phyloP scores from a whole-genome alignment of 148 eudicot species.

The Selenicereus undatus region DNA sequence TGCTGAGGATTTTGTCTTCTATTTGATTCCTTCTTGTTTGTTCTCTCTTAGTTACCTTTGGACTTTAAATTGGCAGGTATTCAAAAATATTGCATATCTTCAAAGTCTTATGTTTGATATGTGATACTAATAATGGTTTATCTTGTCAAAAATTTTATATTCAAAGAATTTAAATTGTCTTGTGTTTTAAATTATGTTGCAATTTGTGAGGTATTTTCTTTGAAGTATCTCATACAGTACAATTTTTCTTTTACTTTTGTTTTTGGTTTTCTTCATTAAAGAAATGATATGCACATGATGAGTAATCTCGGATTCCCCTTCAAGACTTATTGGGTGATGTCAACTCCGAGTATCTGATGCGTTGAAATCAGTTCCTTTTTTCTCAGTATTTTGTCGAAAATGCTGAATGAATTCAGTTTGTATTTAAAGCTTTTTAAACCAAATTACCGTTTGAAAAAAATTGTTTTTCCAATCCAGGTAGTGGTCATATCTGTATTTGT shows the following conservation, averaged over 20 bases:
- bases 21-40: too few relatives aligned
- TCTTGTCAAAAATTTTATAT: too few relatives aligned
- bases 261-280: background rate
- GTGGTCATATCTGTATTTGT: background rate
- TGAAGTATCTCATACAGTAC: too few relatives aligned
- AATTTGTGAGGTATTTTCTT: background rate
- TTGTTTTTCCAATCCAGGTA: too few relatives aligned
- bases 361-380: background rate
- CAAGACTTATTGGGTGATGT: constrained; percentile 72
- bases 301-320: constrained; percentile 86
- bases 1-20: too few relatives aligned
- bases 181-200: background rate
- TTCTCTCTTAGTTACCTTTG: too few relatives aligned
- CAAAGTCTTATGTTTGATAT: too few relatives aligned
- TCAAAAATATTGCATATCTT: too few relatives aligned
- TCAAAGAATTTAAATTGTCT: background rate
- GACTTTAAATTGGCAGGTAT: too few relatives aligned
- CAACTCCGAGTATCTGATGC: constrained; percentile 77
- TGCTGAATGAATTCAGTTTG: too few relatives aligned
- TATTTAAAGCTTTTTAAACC: background rate
- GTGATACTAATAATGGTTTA: too few relatives aligned
- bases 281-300: constrained; percentile 46
- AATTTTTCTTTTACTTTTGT: background rate
- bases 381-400: too few relatives aligned
- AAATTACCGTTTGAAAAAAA: background rate